A percentile compares a stretch with the other conserved stretches of the same genome.
These are phyloP conservation scores for Cynanchum wilfordii DNA, from an alignment of 257 asterid species.

Conservation along the genomic window DNA sequence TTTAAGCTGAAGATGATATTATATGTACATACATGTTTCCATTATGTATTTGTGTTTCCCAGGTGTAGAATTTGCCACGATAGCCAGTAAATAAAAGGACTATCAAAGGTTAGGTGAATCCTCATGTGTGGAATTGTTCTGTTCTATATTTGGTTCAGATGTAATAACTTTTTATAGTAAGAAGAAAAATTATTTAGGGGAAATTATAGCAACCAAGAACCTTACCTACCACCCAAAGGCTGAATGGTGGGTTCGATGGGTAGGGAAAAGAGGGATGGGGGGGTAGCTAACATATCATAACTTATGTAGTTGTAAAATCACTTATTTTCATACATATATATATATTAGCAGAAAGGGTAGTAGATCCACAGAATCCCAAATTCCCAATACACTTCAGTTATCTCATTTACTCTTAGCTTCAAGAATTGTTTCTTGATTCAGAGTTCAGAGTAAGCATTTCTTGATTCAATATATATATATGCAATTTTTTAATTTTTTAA, in stretches of 20 bases:
- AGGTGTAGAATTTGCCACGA: no score
- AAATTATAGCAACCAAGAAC: slow-evolving; percentile 2
- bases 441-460: slow-evolving; percentile 5
- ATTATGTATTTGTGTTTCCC: no score
- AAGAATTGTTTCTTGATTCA: slow-evolving; percentile 4
- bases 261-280: not conserved
- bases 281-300: not conserved
- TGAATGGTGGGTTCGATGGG: not conserved
- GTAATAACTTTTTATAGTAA: no score
- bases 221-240: slow-evolving; percentile 7
- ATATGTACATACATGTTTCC: no score
- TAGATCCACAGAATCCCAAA: not conserved
- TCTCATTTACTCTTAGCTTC: not conserved
- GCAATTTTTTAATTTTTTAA: not conserved
- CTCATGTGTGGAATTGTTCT: no score
- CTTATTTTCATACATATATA: not conserved
- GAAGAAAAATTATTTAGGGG: not conserved
- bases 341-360: not conserved
- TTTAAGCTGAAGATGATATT: no score
- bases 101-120: no score
- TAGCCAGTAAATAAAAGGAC: no score
- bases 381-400: not conserved
- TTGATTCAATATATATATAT: not conserved
- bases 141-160: no score
- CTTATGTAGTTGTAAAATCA: not conserved